Percentiles rank a stretch among this genome's conserved stretches.
Conservation (phyloP, 305 asterid genomes). For the Fraxinus baroniana region DNA sequence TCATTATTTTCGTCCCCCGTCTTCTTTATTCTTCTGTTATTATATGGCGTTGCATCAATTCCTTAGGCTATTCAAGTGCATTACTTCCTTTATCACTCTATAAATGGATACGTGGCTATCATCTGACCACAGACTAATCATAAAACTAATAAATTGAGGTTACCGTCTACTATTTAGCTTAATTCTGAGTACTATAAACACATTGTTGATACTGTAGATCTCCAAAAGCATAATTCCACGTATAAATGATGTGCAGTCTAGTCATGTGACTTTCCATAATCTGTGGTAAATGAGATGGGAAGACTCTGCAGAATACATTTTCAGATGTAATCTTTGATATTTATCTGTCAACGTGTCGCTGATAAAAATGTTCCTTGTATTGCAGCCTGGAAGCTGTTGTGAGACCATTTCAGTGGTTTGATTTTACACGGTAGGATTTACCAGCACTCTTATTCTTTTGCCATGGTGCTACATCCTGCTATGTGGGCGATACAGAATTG, state of each 20-base stretch:
- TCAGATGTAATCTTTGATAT: not conserved
- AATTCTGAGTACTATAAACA: not conserved
- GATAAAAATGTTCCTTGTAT: not conserved
- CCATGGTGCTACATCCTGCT: constrained; percentile 26
- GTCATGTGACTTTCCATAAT: not conserved
- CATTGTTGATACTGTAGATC: not conserved
- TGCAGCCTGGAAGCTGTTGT: constrained; percentile 70
- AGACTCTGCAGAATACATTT: not conserved
- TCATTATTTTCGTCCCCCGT: not conserved
- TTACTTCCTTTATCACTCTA: not conserved
- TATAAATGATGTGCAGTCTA: not conserved
- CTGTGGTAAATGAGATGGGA: not conserved
- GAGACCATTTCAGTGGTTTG: constrained; percentile 19
- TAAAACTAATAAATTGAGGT: not conserved
- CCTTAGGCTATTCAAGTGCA: not conserved
- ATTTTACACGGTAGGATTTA: constrained; percentile 4
- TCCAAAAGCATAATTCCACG: not conserved
- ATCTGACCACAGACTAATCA: not conserved
- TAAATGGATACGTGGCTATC: not conserved
- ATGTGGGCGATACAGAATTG: constrained; percentile 18
- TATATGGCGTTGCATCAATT: not conserved
- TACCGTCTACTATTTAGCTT: not conserved
- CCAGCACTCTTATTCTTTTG: constrained; percentile 25
- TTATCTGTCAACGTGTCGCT: not conserved
- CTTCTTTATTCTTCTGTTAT: not conserved